Conservation (phyloP, 257 asterid species). For the Leonotis leonurus region DNA sequence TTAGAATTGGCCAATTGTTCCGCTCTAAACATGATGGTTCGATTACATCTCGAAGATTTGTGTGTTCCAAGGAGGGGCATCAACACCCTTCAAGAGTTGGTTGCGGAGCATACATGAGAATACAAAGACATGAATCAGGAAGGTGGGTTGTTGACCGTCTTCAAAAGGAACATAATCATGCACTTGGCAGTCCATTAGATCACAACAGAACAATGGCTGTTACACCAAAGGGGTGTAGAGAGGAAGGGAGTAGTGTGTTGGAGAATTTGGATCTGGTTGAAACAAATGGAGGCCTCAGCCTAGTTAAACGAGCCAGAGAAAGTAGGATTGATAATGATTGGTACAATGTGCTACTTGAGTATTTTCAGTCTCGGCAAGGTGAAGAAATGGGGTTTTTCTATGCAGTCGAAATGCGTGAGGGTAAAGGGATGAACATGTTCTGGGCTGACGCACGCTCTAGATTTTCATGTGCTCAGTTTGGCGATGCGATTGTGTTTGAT, state of each 20-base stretch:
- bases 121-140: slow-evolving; percentile 83
- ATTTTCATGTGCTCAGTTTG: slow-evolving; percentile 78
- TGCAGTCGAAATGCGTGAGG: slow-evolving; percentile 70
- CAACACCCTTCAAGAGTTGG: slow-evolving; percentile 98
- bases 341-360: slow-evolving; percentile 64
- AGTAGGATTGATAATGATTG: slow-evolving; percentile 57
- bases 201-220: slow-evolving; percentile 29
- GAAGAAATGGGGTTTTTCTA: slow-evolving; percentile 87
- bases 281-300: slow-evolving; percentile 73
- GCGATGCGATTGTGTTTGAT: slow-evolving; percentile 80
- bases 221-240: slow-evolving; percentile 47
- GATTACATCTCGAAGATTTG: slow-evolving; percentile 88
- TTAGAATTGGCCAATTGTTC: slow-evolving; percentile 86
- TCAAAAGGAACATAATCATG: slow-evolving; percentile 79
- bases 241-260: slow-evolving; percentile 57
- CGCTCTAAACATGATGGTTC: slow-evolving; percentile 91
- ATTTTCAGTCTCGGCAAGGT: slow-evolving; percentile 79
- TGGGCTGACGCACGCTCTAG: slow-evolving; percentile 92
- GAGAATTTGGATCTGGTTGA: slow-evolving; percentile 88
- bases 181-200: slow-evolving; percentile 40
- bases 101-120: slow-evolving; percentile 88
- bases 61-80: slow-evolving; percentile 92
- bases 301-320: slow-evolving; percentile 58
- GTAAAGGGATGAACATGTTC: slow-evolving; percentile 65
- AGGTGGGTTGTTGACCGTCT: slow-evolving; percentile 88